phyloP scores from a whole-genome alignment of 2,329 filamentous ascomycete species.

The Teratosphaeria nubilosa region DNA sequence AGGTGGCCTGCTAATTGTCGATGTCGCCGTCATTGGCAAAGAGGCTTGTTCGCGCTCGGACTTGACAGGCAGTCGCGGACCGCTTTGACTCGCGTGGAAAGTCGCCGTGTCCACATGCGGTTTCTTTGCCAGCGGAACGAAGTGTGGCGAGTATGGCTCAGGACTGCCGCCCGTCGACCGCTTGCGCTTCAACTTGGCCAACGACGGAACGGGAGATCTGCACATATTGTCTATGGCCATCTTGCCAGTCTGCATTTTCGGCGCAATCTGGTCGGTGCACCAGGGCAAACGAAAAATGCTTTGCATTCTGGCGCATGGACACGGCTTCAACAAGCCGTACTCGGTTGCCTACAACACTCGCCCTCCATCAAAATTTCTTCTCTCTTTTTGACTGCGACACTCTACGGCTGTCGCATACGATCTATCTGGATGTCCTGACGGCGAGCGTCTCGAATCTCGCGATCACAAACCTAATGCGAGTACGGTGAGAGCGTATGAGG shows the following conservation, averaged over 20 bases:
- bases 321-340: conserved; percentile 9
- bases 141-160: conserved; percentile 21
- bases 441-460: conserved; percentile 12
- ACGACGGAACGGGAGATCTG: conserved; percentile 33
- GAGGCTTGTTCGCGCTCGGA: conserved; percentile 3
- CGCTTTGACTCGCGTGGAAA: not conserved
- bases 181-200: conserved; percentile 50
- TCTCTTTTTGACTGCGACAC: conserved; percentile 14
- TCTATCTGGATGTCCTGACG: not conserved
- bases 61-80: conserved; percentile 3
- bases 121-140: conserved; percentile 12
- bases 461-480: conserved; percentile 14
- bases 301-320: conserved; percentile 32
- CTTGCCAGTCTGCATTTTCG: conserved; percentile 34
- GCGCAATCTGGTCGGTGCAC: conserved; percentile 28
- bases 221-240: conserved; percentile 32
- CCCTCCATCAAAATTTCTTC: conserved; percentile 16
- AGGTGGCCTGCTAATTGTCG: not conserved
- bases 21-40: not conserved
- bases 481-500: not conserved
- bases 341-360: conserved; percentile 10
- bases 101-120: conserved; percentile 23
- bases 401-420: conserved; percentile 10
- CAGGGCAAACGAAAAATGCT: conserved; percentile 43
- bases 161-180: conserved; percentile 38